Percentiles rank a stretch among this genome's conserved stretches.
Evolutionary conservation across 257 asterid species (phyloP).

Genomic region (Vinca minor): DNA sequence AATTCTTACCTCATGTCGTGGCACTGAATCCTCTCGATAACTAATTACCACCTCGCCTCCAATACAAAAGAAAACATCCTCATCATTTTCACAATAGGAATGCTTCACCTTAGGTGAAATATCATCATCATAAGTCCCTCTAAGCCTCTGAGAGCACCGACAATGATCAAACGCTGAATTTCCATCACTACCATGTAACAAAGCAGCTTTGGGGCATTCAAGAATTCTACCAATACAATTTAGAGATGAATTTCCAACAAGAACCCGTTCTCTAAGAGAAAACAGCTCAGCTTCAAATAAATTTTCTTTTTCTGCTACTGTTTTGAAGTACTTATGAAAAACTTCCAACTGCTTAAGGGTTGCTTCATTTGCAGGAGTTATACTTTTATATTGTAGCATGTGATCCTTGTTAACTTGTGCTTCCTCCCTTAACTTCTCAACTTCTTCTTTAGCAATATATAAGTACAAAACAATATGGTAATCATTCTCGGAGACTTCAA

Average conservation of each 20-base stretch:
- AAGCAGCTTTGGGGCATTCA: slow-evolving; percentile 43
- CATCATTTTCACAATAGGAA: slow-evolving; percentile 18
- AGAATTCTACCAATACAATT: slow-evolving; percentile 48
- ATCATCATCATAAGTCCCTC: slow-evolving; percentile 7
- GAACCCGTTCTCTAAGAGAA: slow-evolving; percentile 48
- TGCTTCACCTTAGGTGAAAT: slow-evolving; percentile 15
- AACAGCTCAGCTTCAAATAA: slow-evolving; percentile 56
- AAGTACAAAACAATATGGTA: slow-evolving; percentile 34
- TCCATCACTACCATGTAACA: slow-evolving; percentile 32
- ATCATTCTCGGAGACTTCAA: slow-evolving; percentile 31
- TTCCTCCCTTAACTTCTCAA: slow-evolving; percentile 54
- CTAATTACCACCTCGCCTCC: slow-evolving; percentile 32
- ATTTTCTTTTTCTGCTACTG: slow-evolving; percentile 47
- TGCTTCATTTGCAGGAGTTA: slow-evolving; percentile 75
- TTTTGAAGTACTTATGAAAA: slow-evolving; percentile 46
- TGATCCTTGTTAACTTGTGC: slow-evolving; percentile 61
- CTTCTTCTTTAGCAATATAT: slow-evolving; percentile 39
- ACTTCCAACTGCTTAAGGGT: slow-evolving; percentile 69
- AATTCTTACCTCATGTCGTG: too few species aligned
- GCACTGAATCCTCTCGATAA: too few species aligned
- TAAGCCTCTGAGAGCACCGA: slow-evolving; percentile 16
- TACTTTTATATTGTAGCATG: slow-evolving; percentile 87
- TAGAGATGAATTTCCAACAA: slow-evolving; percentile 33
- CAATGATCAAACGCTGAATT: slow-evolving; percentile 35
- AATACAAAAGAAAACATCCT: slow-evolving; percentile 27